Evolutionary conservation across 805 yeast species (phyloP), one percentile per base, ranked within the genome.

Genomic region (Kuraishia capsulata): DNA sequence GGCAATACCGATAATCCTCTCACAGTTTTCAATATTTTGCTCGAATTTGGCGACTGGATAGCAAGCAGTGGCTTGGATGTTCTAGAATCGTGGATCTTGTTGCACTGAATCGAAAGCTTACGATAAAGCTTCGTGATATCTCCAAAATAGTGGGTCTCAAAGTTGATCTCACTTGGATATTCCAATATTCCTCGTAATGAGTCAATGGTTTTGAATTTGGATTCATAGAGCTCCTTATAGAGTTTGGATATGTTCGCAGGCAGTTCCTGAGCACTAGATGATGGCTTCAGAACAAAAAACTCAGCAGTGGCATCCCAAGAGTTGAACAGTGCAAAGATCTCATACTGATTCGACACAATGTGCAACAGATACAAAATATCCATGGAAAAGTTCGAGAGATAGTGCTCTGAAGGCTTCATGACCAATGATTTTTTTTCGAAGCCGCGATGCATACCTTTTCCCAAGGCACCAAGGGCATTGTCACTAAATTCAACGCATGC

Each of bases 401-500:
- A 86, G 32, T 64, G 57, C 3, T 64, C 67, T 11, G 71, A 52
- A 4, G 75, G 73, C 4, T 70, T 60, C 38, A 60, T 53, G 21
- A 63, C 61, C 39, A 74, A 54, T 54, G 79, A 78, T 37, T 73
- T 73, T 40, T 73, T 52, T 11, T 81, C 76, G 57, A 94, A 94
- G 1, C 98, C 98, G 42, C 73, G 71, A 48, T 85, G 88, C 41
- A 92, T 62, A 21, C 96, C 95, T 49, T 72, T 75, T 5, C 97
- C 95, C 8, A 94, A 63, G 0, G 88, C 77, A 6, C 97, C 96
- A n/a, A 85, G 73, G 39, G 72, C 67, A 1, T 76, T 64, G 33
- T 81, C 80, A 44, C 78, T 85, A 45, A 89, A 81, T 13, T 68
- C 67, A 17, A 89, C 82, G 13, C 76, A 67, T 19, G 78, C 67